Base-by-base conservation (phyloP, 176 grass and related monocot genomes). In the Juncus effusus region DNA sequence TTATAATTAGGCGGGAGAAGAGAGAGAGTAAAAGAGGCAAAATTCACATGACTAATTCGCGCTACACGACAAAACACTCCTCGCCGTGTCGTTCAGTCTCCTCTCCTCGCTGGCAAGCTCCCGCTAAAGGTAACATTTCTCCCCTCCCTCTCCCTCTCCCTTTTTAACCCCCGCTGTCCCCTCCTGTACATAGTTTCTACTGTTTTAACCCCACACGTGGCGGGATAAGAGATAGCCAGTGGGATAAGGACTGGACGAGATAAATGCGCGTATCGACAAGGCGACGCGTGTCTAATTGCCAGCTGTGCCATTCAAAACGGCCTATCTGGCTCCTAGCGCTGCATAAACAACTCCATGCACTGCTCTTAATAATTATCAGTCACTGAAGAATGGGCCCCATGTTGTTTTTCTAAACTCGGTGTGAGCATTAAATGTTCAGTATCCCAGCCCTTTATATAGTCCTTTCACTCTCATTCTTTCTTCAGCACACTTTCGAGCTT, bases 291-390 rank as follows among this genome's bases (percentile, higher is more conserved):
- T 71, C 8, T 38, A 57, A 4, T 71, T 59, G 67, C 39, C 38
- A 71, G 54, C 67, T 71, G 67, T 71, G 42, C 15, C 67, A 55
- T 42, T 37, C 52, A 59, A 28, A 71, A 71, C 67, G 28, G 66
- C 51, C 66, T 70, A 8, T 53, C 52, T 40, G 50, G 45, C 51
- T 56, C 37, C 36, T 19, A 70, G 66, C 36, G 66, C 66, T 38
- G 11, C 4, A 57, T 16, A 13, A 13, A 5, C 44, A 47, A 2
- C 9, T 47, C 44, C 44, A 47, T 47, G 9, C 44, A 47, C 44
- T 47, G 1, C 19, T 28, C 19, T 54, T 36, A 67, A 3, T 7
- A 3, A 0, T 67, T 14, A 2, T 38, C 37, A 2, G 28, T 41
- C 66, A 40, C 66, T 70, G 51, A 16, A 11, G 44, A 1, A 3